These are phyloP conservation scores for Pulveroboletus sp. DNA, from an alignment of 768 basidiomycete species.

Conservation along the genomic window DNA sequence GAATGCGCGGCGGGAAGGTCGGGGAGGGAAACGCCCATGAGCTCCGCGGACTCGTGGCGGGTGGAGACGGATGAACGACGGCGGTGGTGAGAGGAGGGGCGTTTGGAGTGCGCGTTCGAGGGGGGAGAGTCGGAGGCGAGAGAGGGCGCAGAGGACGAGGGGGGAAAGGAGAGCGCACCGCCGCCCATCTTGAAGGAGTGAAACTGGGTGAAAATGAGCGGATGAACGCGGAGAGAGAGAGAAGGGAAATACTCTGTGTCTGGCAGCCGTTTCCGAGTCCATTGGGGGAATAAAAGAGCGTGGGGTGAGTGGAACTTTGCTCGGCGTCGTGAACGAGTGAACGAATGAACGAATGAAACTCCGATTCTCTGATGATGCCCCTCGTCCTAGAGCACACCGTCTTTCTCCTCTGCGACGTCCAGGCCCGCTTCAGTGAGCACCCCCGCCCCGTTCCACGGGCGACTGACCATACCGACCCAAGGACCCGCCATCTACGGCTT, in stretches of 20 bases:
- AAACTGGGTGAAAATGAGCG: conserved; percentile 42
- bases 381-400: conserved; percentile 41
- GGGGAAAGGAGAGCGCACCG: conserved; percentile 30
- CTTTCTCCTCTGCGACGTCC: conserved; percentile 84
- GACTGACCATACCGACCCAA: conserved; percentile 18
- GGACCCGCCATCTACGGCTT: conserved; percentile 61
- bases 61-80: conserved; percentile 88
- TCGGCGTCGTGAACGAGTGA: not conserved
- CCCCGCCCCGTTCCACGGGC: not conserved
- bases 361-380: conserved; percentile 26
- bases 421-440: conserved; percentile 68
- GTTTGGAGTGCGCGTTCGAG: conserved; percentile 37
- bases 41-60: conserved; percentile 82
- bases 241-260: conserved; percentile 38
- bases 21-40: conserved; percentile 80
- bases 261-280: conserved; percentile 36
- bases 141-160: conserved; percentile 37
- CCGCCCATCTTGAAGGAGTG: conserved; percentile 69
- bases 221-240: not conserved
- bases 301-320: conserved; percentile 5
- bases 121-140: conserved; percentile 37
- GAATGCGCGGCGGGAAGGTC: conserved; percentile 57
- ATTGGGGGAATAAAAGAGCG: conserved; percentile 24
- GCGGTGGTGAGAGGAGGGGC: conserved; percentile 71
- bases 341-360: conserved; percentile 12